These are phyloP conservation scores for Volvox africanus DNA, from an alignment of 139 green algal genomes.

Conservation along the genomic window DNA sequence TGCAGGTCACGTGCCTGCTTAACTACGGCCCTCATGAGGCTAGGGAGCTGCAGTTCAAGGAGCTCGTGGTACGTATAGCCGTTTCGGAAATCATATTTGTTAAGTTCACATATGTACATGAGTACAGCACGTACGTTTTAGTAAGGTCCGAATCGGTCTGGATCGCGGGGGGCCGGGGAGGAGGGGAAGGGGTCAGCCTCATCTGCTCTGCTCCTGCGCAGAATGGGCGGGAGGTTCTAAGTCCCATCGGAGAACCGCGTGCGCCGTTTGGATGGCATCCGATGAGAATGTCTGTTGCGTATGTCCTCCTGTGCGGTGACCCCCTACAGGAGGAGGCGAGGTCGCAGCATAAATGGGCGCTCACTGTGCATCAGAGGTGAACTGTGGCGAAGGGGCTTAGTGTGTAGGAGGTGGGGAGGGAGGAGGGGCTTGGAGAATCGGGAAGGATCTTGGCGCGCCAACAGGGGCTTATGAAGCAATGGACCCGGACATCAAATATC, in stretches of 20 bases:
- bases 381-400: not conserved
- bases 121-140: not conserved
- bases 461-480: too few species aligned
- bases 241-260: too few species aligned
- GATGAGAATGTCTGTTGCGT: too few species aligned
- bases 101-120: not conserved
- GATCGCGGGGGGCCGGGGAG: too few species aligned
- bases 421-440: not conserved
- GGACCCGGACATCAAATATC: too few species aligned
- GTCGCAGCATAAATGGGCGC: conserved; percentile 16
- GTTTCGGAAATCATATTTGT: too few species aligned
- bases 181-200: too few species aligned
- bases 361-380: conserved; percentile 5
- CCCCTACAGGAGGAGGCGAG: conserved; percentile 40
- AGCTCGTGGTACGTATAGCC: not conserved
- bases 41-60: conserved; percentile 24
- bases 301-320: not conserved
- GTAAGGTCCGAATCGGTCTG: not conserved
- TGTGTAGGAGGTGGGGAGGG: not conserved
- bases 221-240: too few species aligned
- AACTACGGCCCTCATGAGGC: conserved; percentile 44
- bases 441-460: not conserved
- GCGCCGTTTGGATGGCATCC: too few species aligned
- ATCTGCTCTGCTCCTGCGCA: too few species aligned
- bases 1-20: conserved; percentile 47